Evolutionary conservation across 108 stramenopile species (phyloP), one percentile per base, ranked within the genome.

Genomic region (Pseudonitzschia delicatissima): DNA sequence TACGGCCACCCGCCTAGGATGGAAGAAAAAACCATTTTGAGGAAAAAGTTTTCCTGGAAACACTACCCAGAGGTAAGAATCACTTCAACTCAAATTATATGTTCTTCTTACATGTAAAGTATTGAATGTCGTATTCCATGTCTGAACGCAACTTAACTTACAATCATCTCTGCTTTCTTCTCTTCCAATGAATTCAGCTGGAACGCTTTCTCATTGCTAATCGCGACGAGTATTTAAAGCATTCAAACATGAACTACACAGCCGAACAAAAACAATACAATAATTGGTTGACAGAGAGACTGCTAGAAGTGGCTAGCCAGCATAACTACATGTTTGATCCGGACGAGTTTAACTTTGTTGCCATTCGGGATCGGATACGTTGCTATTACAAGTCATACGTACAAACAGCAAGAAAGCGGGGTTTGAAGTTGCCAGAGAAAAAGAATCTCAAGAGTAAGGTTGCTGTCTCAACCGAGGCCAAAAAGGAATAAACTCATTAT

Each of bases 371-470:
- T 79, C 77, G 92, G 18, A 93, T 93, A 37, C 81, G 92, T 8
- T 93, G 92, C 74, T 93, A 93, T 71, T 93, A 85, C 75, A 93
- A 93, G 80, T 76, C 73, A 25, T 93, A 90, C 60, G 92, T 93
- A 0, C 92, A 93, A 57, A 84, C 82, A 12, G 86, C 83, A 62
- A 81, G 89, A 47, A 93, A 93, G 62, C 69, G 85, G 31, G 92
- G 92, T 5, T 37, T 86, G 20, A 80, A 77, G 15, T 74, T 88
- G 0, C 80, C 80, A 35, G 65, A 65, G 21, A 76, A 76, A 57
- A 69, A 72, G 69, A 77, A 42, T 66, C 73, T 52, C 9, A 64
- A 40, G 64, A 28, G 7, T 58, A 34, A 34, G 57, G 50, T 28
- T 51, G 50, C 18, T 51, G 23, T 23, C 27, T 23, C 50, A 51